Evolutionary conservation across 2,329 filamentous ascomycete genomes (phyloP).

Genomic region (Dryadomyces quercus-mongolicae): DNA sequence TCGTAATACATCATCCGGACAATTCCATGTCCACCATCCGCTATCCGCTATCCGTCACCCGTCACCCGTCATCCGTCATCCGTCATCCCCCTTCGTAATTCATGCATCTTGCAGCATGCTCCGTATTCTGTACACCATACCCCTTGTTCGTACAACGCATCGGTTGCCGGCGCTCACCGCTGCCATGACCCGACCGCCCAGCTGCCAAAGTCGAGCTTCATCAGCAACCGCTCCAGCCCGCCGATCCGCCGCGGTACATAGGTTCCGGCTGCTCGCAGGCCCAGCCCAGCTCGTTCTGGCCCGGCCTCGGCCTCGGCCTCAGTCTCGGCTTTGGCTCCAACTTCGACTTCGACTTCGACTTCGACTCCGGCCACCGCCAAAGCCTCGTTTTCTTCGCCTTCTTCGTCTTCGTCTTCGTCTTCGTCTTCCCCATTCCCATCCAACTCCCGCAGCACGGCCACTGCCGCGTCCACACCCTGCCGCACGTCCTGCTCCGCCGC

Average conservation of each 20-base stretch:
- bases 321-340: conserved; percentile 12
- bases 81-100: too few species aligned
- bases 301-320: conserved; percentile 21
- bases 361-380: conserved; percentile 4
- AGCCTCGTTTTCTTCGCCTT: conserved; percentile 24
- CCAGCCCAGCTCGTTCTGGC: conserved; percentile 19
- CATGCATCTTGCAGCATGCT: too few species aligned
- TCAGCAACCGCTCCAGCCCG: conserved; percentile 72
- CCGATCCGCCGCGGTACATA: conserved; percentile 65
- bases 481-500: conserved; percentile 54
- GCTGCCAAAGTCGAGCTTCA: conserved; percentile 69
- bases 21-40: too few species aligned
- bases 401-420: conserved; percentile 21
- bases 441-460: conserved; percentile 37
- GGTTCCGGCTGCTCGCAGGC: conserved; percentile 28
- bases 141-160: too few species aligned
- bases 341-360: conserved; percentile 14
- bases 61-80: too few species aligned
- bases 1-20: too few species aligned
- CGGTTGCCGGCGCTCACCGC: not conserved
- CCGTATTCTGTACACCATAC: too few species aligned
- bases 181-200: not conserved
- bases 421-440: conserved; percentile 24
- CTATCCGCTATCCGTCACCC: too few species aligned
- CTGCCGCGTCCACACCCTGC: conserved; percentile 53